These are phyloP conservation scores for Pyrenophora seminiperda DNA, from an alignment of 2,329 filamentous ascomycete genomes.

Conservation along the genomic window DNA sequence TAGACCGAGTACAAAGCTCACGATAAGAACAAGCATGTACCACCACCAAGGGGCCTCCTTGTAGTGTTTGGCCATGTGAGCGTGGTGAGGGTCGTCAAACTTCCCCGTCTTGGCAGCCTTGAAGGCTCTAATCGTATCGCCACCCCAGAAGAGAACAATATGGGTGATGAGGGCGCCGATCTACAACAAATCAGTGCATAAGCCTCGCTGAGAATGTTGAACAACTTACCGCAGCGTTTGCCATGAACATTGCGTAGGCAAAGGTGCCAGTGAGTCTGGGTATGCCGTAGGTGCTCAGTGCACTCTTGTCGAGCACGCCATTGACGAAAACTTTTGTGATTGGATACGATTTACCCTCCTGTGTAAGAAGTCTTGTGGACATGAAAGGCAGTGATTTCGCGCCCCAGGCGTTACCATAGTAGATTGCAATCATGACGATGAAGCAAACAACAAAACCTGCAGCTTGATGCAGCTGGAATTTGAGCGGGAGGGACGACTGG, in stretches of 20 bases:
- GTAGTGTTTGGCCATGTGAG: conserved; percentile 19
- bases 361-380: conserved; percentile 21
- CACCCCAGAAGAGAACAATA: conserved; percentile 21
- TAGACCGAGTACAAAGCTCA: conserved; percentile 22
- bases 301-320: conserved; percentile 18
- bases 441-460: conserved; percentile 17
- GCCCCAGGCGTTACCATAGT: conserved; percentile 23
- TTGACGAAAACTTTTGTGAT: conserved; percentile 18
- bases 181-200: conserved; percentile 1
- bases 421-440: conserved; percentile 18
- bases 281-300: conserved; percentile 18
- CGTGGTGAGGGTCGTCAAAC: conserved; percentile 20
- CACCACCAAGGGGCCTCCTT: conserved; percentile 23
- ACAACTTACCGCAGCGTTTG: conserved; percentile 19
- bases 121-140: conserved; percentile 18
- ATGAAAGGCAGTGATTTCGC: conserved; percentile 20
- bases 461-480: conserved; percentile 20
- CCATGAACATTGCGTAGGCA: conserved; percentile 25
- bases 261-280: conserved; percentile 20
- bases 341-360: conserved; percentile 14
- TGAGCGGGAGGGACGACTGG: conserved; percentile 22
- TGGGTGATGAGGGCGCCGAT: conserved; percentile 20
- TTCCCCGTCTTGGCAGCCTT: conserved; percentile 14
- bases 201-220: background rate
- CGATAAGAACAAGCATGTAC: conserved; percentile 17